Percentiles rank a stretch among this genome's conserved stretches.
phyloP scores from a whole-genome alignment of 2,329 filamentous ascomycete genomes.

The Microcyclospora tardicrescens region DNA sequence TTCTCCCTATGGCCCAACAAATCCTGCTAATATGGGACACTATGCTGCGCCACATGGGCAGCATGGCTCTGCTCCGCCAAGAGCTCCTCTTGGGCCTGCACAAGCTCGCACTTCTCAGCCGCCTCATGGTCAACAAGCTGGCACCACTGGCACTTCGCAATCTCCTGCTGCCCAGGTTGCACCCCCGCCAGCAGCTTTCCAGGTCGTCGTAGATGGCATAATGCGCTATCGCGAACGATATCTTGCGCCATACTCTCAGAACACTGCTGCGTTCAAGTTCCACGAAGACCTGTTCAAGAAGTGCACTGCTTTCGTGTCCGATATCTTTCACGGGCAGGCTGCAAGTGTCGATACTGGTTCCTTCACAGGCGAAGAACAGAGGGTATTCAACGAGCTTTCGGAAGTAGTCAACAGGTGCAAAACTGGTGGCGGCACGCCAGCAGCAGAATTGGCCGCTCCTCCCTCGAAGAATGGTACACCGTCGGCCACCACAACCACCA shows the following conservation, averaged over 20 bases:
- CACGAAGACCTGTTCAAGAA: slow-evolving; percentile 10
- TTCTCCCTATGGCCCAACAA: slow-evolving; percentile 3
- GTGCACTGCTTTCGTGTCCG: slow-evolving; percentile 6
- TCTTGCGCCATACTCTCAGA: slow-evolving; percentile 3
- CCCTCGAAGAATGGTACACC: too few species aligned
- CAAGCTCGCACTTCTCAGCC: not conserved
- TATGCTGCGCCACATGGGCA: slow-evolving; percentile 1
- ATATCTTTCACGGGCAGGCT: slow-evolving; percentile 4
- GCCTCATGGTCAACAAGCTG: not conserved
- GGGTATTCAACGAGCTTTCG: too few species aligned
- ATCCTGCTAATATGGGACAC: slow-evolving; percentile 3
- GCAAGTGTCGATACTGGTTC: not conserved
- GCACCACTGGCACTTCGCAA: not conserved
- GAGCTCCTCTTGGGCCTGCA: slow-evolving; percentile 8
- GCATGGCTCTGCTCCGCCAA: slow-evolving; percentile 3
- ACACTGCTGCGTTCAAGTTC: slow-evolving; percentile 3
- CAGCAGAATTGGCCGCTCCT: too few species aligned
- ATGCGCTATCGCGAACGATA: slow-evolving; percentile 11
- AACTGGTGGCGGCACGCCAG: too few species aligned
- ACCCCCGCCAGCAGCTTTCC: slow-evolving; percentile 9
- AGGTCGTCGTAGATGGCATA: slow-evolving; percentile 13
- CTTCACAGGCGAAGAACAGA: too few species aligned
- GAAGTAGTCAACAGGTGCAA: too few species aligned
- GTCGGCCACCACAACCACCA: too few species aligned
- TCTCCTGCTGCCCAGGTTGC: slow-evolving; percentile 3